These are phyloP conservation scores for Penicillium italicum DNA, from an alignment of 2,329 filamentous ascomycete species.

Conservation along the genomic window DNA sequence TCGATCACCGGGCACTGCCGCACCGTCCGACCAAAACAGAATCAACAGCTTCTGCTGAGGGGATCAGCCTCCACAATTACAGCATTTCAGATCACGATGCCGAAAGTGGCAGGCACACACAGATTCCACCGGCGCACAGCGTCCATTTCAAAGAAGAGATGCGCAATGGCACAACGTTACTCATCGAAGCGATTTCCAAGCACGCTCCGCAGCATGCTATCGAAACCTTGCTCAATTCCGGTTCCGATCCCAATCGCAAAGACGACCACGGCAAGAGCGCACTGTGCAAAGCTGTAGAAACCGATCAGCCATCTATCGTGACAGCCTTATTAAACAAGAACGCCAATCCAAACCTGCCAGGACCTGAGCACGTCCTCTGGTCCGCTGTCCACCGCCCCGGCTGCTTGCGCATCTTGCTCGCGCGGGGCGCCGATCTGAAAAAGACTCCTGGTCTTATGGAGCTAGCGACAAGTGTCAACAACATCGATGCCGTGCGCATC, in stretches of 20 bases:
- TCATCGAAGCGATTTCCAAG: constrained; percentile 60
- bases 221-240: constrained; percentile 59
- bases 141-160: constrained; percentile 55
- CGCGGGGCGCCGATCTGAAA: constrained; percentile 57
- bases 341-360: constrained; percentile 65
- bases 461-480: constrained; percentile 61
- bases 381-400: constrained; percentile 58
- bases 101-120: constrained; percentile 53
- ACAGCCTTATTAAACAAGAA: constrained; percentile 54
- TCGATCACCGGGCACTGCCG: neutral
- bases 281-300: constrained; percentile 60
- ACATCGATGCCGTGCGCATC: constrained; percentile 57
- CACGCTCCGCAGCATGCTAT: constrained; percentile 54
- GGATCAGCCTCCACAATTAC: neutral
- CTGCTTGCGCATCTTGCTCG: constrained; percentile 57
- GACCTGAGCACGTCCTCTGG: constrained; percentile 67
- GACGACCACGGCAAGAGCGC: constrained; percentile 61
- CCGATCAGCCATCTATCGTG: constrained; percentile 56
- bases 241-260: constrained; percentile 57
- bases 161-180: constrained; percentile 57
- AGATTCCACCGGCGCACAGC: constrained; percentile 60
- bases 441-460: constrained; percentile 63
- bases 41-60: neutral
- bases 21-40: neutral
- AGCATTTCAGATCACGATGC: neutral